A percentile compares a stretch with the other conserved stretches of the same genome.
These are phyloP conservation scores for Leccinum imitatum DNA, from an alignment of 768 basidiomycete genomes.

Conservation along the genomic window DNA sequence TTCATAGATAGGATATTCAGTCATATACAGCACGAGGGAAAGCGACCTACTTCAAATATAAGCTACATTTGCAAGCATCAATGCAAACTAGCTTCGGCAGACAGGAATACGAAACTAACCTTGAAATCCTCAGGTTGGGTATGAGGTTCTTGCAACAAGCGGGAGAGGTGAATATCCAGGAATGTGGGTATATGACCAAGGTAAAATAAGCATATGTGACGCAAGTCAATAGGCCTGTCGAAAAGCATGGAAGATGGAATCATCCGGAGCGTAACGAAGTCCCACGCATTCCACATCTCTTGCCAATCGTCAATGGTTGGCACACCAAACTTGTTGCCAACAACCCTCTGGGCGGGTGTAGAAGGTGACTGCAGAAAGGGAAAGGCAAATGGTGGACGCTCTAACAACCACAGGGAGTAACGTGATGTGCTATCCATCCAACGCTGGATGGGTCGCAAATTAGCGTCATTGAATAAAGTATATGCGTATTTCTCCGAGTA, in stretches of 20 bases:
- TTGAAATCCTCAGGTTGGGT: slow-evolving; percentile 86
- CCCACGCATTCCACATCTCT: slow-evolving; percentile 86
- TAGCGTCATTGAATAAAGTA: slow-evolving; percentile 66
- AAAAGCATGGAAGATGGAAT: slow-evolving; percentile 83
- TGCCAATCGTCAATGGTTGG: slow-evolving; percentile 81
- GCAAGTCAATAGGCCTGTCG: slow-evolving; percentile 88
- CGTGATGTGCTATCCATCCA: slow-evolving; percentile 75
- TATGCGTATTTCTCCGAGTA: slow-evolving; percentile 75
- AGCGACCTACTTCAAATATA: slow-evolving; percentile 65
- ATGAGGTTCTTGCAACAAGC: slow-evolving; percentile 69
- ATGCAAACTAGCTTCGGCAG: slow-evolving; percentile 3
- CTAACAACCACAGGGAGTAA: slow-evolving; percentile 90
- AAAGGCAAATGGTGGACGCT: slow-evolving; percentile 81
- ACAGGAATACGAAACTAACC: slow-evolving; percentile 31
- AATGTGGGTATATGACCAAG: slow-evolving; percentile 92
- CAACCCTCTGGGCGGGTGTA: slow-evolving; percentile 16
- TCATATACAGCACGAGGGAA: neutral
- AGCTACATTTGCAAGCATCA: slow-evolving; percentile 38
- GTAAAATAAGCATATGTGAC: slow-evolving; percentile 98
- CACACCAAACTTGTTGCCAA: slow-evolving; percentile 49
- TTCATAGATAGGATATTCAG: slow-evolving; percentile 17
- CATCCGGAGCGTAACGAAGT: slow-evolving; percentile 80
- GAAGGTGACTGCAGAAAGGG: slow-evolving; percentile 51
- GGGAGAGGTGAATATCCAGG: slow-evolving; percentile 85
- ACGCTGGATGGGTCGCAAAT: slow-evolving; percentile 80